Percentiles rank a stretch among this genome's conserved stretches.
Evolutionary conservation across 2,329 filamentous ascomycete species (phyloP).

Genomic region (Chaetomiaceae sp.): DNA sequence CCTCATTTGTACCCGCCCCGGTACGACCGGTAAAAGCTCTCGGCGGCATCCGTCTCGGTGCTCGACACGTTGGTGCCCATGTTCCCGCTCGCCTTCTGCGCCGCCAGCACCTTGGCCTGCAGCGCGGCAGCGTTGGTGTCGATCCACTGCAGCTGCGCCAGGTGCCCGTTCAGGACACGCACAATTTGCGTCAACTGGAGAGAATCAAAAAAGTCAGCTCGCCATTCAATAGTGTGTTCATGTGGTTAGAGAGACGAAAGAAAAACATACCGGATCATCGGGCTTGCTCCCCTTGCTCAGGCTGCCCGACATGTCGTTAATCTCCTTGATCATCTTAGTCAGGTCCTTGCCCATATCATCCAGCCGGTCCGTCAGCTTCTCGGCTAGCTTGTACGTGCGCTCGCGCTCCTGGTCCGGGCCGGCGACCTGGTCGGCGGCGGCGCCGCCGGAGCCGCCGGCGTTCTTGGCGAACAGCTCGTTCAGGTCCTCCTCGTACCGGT

Average conservation of each 20-base stretch:
- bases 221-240: too few species aligned
- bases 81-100: constrained; percentile 71
- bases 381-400: constrained; percentile 90
- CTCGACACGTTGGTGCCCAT: constrained; percentile 54
- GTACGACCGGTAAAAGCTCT: constrained; percentile 89
- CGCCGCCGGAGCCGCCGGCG: constrained; percentile 54
- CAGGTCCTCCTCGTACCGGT: constrained; percentile 87
- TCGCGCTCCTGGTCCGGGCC: constrained; percentile 95
- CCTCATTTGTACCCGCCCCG: constrained; percentile 57
- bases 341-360: constrained; percentile 93
- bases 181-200: constrained; percentile 85
- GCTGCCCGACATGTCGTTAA: constrained; percentile 86
- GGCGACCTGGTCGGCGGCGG: constrained; percentile 62
- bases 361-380: constrained; percentile 84
- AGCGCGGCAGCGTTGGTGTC: constrained; percentile 77
- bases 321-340: constrained; percentile 95
- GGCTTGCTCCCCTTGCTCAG: constrained; percentile 85
- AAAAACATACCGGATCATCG: constrained; percentile 72
- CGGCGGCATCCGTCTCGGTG: constrained; percentile 65
- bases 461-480: constrained; percentile 81
- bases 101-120: constrained; percentile 74
- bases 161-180: constrained; percentile 86
- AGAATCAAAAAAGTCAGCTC: background rate
- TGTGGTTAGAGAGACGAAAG: background rate
- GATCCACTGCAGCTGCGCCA: constrained; percentile 89